Conservation (phyloP, 1,284 basidiomycete genomes). For the Malassezia brasiliensis region DNA sequence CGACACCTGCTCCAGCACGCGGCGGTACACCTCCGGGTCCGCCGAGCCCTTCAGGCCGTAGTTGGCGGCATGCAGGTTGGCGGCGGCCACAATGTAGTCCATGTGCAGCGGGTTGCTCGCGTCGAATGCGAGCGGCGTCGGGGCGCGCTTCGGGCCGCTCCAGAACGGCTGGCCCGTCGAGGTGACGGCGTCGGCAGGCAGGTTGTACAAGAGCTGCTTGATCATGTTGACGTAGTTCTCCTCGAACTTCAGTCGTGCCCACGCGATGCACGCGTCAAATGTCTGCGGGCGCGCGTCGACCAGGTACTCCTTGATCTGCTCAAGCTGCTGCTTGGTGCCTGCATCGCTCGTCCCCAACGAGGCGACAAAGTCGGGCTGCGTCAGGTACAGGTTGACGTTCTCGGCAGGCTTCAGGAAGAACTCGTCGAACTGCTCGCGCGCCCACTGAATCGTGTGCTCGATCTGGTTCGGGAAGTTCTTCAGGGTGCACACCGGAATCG, state of each 20-base stretch:
- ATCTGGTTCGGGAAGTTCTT: slow-evolving; percentile 99
- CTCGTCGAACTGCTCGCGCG: slow-evolving; percentile 81
- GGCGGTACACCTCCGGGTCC: slow-evolving; percentile 70
- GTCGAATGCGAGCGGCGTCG: slow-evolving; percentile 80
- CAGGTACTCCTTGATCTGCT: slow-evolving; percentile 80
- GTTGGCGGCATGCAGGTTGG: slow-evolving; percentile 95
- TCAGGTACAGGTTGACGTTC: slow-evolving; percentile 90
- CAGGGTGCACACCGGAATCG: slow-evolving; percentile 92
- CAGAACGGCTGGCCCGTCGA: slow-evolving; percentile 72
- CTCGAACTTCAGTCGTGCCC: slow-evolving; percentile 94
- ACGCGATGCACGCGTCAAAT: slow-evolving; percentile 93
- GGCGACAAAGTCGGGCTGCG: slow-evolving; percentile 91
- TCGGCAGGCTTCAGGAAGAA: slow-evolving; percentile 88
- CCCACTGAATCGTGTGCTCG: slow-evolving; percentile 94
- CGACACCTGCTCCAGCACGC: slow-evolving; percentile 70
- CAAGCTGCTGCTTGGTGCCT: slow-evolving; percentile 56
- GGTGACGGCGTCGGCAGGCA: slow-evolving; percentile 84
- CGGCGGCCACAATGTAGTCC: slow-evolving; percentile 80
- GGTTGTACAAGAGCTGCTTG: slow-evolving; percentile 79
- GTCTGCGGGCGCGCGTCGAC: slow-evolving; percentile 86
- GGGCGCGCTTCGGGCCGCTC: slow-evolving; percentile 86
- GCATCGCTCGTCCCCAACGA: slow-evolving; percentile 61
- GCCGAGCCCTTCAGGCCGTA: slow-evolving; percentile 88
- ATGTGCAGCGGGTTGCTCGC: slow-evolving; percentile 66
- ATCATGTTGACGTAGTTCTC: slow-evolving; percentile 89